phyloP scores from a whole-genome alignment of 2,329 filamentous ascomycete species.

The Lachnellula cervina region DNA sequence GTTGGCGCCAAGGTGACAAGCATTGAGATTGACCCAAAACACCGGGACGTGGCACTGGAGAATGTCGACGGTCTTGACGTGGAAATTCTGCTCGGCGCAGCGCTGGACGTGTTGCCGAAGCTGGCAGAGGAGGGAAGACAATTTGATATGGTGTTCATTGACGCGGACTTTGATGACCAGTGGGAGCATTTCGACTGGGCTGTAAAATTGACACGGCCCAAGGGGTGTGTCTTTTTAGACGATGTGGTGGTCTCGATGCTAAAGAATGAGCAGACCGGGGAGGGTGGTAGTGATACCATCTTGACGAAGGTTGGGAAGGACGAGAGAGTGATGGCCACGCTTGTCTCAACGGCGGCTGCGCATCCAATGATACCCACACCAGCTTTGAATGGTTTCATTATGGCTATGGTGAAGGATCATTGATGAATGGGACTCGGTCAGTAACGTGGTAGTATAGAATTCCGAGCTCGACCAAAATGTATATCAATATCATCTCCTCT shows the following conservation, averaged over 20 bases:
- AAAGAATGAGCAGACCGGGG: not conserved
- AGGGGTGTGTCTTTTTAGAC: slow-evolving; percentile 44
- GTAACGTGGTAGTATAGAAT: too few relatives aligned
- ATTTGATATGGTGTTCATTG: slow-evolving; percentile 50
- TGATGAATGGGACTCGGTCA: not conserved
- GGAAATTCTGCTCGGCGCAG: slow-evolving; percentile 42
- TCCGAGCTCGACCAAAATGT: too few relatives aligned
- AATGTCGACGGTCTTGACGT: slow-evolving; percentile 42
- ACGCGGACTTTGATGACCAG: slow-evolving; percentile 47
- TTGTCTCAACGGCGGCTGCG: not conserved
- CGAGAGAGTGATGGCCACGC: not conserved
- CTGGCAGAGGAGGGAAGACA: slow-evolving; percentile 39
- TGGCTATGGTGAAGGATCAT: not conserved
- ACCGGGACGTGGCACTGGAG: slow-evolving; percentile 41
- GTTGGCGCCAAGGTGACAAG: slow-evolving; percentile 41
- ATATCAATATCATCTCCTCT: too few relatives aligned
- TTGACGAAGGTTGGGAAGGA: not conserved
- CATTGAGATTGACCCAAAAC: slow-evolving; percentile 44
- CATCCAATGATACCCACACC: not conserved
- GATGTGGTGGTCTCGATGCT: slow-evolving; percentile 38
- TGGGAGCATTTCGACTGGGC: slow-evolving; percentile 45
- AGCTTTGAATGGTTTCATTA: not conserved
- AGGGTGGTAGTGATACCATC: not conserved
- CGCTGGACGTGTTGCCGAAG: slow-evolving; percentile 35
- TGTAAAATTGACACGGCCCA: slow-evolving; percentile 36